Base-by-base conservation (phyloP, 2,329 filamentous ascomycete genomes). In the Neopestalotiopsis sp. region DNA sequence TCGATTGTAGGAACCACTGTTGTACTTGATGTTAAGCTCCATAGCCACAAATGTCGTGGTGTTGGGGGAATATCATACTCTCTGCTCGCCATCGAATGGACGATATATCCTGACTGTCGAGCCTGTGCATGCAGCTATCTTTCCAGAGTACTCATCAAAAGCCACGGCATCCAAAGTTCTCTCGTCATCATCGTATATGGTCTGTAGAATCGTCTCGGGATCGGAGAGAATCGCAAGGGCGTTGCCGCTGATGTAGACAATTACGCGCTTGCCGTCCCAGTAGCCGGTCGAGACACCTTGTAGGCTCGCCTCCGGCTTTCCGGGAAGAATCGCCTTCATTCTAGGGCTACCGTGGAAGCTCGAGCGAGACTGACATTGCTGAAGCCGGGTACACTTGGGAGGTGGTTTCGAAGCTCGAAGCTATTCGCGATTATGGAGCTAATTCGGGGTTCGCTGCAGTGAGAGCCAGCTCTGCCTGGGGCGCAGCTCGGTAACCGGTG, bases 231-330 rank as follows among this genome's bases (percentile, higher is more conserved):
- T 91, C 66, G 96, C 90, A 72, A 98, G 89, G 71, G 94, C 94
- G 81, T 92, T 93, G 76, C 95, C 95, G 70, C 93, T 96, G 73
- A 98, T 92, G 82, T 98, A 99, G 65, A 90, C 89, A 67, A 77
- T 64, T 61, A 75, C 72, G 70, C 75, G 73, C 66, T 70, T 73
- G 76, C 75, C 76, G 74, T 82, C 78, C 83, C 84, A 86, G 74
- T 78, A 82, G 71, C 83, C 84, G 65, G 82, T 85, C 28, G 83
- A 80, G 70, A 85, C 75, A 73, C 82, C 83, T 79, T 85, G 83
- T 73, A 84, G 82, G 73, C 80, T 78, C 72, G 83, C 78, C 78
- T 84, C 83, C 71, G 83, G 83, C 79, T 81, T 82, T 74, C 84
- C 84, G 72, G 84, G 84, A 75, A 86, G 82, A 77, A 85, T 77